These are phyloP conservation scores for Magnusiomyces paraingens DNA, from an alignment of 1,139 yeast species.

Conservation along the genomic window DNA sequence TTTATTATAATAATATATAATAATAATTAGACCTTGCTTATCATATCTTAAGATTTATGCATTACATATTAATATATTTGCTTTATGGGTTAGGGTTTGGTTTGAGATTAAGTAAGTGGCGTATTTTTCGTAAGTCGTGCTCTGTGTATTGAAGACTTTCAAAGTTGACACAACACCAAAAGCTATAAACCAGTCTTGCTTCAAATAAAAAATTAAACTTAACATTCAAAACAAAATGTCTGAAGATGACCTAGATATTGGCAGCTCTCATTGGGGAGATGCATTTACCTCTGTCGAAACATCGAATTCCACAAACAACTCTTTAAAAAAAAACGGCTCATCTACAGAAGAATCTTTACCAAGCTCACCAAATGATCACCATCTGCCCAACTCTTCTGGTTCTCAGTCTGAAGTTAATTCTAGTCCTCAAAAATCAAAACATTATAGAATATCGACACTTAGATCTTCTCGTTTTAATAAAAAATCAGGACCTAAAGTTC, in stretches of 20 bases:
- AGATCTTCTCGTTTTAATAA: slow-evolving; percentile 11
- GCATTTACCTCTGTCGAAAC: background rate
- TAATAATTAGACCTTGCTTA: too few species aligned
- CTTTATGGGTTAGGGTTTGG: too few species aligned
- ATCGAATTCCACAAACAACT: background rate
- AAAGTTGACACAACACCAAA: background rate
- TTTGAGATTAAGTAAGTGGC: too few species aligned
- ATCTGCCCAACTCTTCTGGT: background rate
- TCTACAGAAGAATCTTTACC: background rate
- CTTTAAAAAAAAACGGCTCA: background rate
- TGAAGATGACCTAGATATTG: slow-evolving; percentile 10
- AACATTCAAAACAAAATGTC: slow-evolving; percentile 61
- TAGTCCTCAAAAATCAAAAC: slow-evolving; percentile 3
- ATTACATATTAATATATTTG: too few species aligned
- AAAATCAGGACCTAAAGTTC: slow-evolving; percentile 5
- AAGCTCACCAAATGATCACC: background rate
- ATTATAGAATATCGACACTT: slow-evolving; percentile 9
- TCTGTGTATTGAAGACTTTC: background rate
- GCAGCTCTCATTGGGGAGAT: slow-evolving; percentile 12
- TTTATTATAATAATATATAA: too few species aligned
- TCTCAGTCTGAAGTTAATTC: background rate
- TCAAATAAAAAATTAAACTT: background rate
- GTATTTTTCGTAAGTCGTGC: too few species aligned
- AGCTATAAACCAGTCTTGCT: background rate
- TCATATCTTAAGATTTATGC: too few species aligned